Base-by-base conservation (phyloP, 148 eudicot genomes). In the Bassia scoparia region DNA sequence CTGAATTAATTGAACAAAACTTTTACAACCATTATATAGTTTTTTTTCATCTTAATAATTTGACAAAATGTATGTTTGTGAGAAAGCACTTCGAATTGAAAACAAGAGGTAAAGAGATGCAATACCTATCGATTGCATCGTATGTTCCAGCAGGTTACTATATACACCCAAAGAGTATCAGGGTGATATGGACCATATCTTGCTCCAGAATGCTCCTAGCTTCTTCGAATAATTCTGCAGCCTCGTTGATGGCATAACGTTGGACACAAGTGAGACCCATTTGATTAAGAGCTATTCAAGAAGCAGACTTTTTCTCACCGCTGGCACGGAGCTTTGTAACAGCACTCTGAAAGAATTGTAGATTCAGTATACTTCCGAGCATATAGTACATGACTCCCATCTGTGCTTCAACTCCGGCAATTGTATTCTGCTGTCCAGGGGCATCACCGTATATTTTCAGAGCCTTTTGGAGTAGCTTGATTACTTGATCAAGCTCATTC, bases 371-470 rank as follows among this genome's bases (percentile, higher is more conserved):
- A 96, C 23, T 86, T 23, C 91, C 99, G 56, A 96, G 79, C 89
- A 96, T 85, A 72, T 91, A 96, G 74, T 88, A 84, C 86, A 92
- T 77, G 67, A 92, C 99, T 24, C 99, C 99, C 87, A 96, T 92
- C 80, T 92, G 99, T n/a, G 99, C 97, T 71, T 96, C 97, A 61
- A 96, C n/a, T 92, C n/a, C 99, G 97, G 99, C 99, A 67, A 90
- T 81, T 13, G 96, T 92, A 76, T 81, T 92, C n/a, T 92, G 97
- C 80, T 96, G 97, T 72, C 99, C 99, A 11, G 96, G 99, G 11
- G 90, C 85, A 78, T 92, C 87, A n/a, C 83, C 82, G n/a, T n/a
- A 43, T 96, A 96, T 88, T 84, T 92, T 92, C 18, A 96, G 76
- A 17, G 97, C 97, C 88, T 87, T 96, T 64, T 92, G 86, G 15